phyloP scores from a whole-genome alignment of 345 rosid genomes.

The Pistacia integerrima region DNA sequence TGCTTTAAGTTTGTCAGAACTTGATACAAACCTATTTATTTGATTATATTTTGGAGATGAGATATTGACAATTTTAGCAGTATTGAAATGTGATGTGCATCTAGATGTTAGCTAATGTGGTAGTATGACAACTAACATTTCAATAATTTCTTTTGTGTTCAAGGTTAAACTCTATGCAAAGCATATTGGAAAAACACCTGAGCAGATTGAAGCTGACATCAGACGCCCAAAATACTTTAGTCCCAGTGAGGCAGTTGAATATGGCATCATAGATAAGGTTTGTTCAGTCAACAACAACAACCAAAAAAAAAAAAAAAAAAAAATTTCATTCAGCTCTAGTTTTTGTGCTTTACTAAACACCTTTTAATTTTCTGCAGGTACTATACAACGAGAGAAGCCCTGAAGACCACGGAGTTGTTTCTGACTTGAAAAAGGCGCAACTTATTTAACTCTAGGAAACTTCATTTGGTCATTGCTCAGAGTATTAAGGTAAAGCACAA shows the following conservation, averaged over 20 bases:
- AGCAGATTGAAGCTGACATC: constrained; percentile 82
- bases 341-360: constrained; percentile 1
- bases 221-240: constrained; percentile 83
- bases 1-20: background rate
- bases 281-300: background rate
- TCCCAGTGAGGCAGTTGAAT: constrained; percentile 81
- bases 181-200: constrained; percentile 70
- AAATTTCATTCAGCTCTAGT: background rate
- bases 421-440: constrained; percentile 61
- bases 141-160: constrained; percentile 9
- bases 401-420: constrained; percentile 67
- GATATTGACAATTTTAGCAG: background rate
- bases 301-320: background rate
- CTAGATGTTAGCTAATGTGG: constrained; percentile 1
- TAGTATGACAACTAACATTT: background rate
- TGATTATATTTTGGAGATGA: background rate
- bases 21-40: background rate
- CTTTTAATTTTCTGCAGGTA: constrained; percentile 49
- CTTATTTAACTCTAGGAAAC: constrained; percentile 34
- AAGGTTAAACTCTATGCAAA: constrained; percentile 75
- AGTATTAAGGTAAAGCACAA: constrained; percentile 22
- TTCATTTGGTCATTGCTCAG: constrained; percentile 11
- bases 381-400: constrained; percentile 68
- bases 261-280: constrained; percentile 94
- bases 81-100: background rate